A percentile compares a stretch with the other conserved stretches of the same genome.
Evolutionary conservation across 371 early-diverging fungal genomes (phyloP).

Genomic region (Coemansia sp.): DNA sequence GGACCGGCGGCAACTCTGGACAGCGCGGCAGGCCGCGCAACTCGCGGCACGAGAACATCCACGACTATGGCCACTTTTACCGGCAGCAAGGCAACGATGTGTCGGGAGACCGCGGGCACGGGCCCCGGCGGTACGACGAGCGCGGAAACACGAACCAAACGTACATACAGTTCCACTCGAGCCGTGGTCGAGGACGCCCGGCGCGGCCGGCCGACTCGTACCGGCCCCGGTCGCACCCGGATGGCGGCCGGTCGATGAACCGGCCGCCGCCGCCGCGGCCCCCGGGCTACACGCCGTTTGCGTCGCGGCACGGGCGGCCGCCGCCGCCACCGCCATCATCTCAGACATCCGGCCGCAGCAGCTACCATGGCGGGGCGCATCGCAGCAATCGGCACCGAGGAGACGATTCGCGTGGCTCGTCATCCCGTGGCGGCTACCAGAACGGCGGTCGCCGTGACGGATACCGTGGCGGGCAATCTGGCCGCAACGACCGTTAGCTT

Average conservation of each 20-base stretch:
- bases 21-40: constrained; percentile 25
- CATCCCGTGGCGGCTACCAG: no score
- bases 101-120: constrained; percentile 44
- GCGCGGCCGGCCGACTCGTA: not conserved
- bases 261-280: constrained; percentile 27
- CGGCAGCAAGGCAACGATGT: constrained; percentile 51
- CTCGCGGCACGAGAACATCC: constrained; percentile 41
- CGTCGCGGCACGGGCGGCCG: constrained; percentile 11
- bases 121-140: constrained; percentile 46
- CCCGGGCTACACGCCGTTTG: constrained; percentile 36
- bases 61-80: constrained; percentile 49
- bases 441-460: no score
- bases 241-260: not conserved
- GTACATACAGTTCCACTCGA: constrained; percentile 18
- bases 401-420: no score
- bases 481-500: no score
- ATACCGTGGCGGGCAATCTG: no score
- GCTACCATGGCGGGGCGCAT: not conserved
- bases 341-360: not conserved
- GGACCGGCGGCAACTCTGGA: constrained; percentile 44
- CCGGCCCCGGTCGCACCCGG: not conserved
- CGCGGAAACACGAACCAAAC: constrained; percentile 34
- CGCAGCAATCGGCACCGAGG: not conserved
- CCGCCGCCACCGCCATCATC: not conserved
- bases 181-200: constrained; percentile 19